A percentile compares a stretch with the other conserved stretches of the same genome.
Conservation (phyloP, 2,329 filamentous ascomycete genomes). For the Ploettnerulaceae sp. region DNA sequence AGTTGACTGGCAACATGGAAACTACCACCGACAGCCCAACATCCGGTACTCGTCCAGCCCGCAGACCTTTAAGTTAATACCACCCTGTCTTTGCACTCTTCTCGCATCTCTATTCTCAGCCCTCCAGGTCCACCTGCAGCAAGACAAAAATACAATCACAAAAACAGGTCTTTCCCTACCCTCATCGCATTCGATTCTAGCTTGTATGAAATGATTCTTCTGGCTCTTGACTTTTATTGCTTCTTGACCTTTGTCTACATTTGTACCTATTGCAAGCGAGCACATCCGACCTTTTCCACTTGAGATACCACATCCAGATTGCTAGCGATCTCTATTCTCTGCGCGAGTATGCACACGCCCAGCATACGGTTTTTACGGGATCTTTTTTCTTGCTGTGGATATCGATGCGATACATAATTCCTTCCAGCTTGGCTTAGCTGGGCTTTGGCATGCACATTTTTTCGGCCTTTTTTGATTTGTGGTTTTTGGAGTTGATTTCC, state of each 20-base stretch:
- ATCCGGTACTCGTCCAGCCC: slow-evolving; percentile 11
- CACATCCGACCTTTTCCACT: slow-evolving; percentile 10
- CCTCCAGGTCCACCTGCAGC: not conserved
- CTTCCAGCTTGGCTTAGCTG: too few relatives aligned
- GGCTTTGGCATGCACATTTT: too few relatives aligned
- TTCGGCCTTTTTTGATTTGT: too few relatives aligned
- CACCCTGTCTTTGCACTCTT: slow-evolving; percentile 1
- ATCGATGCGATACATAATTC: too few relatives aligned
- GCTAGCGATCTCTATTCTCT: slow-evolving; percentile 26
- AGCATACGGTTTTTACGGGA: too few relatives aligned
- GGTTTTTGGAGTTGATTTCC: too few relatives aligned
- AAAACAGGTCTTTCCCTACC: too few relatives aligned
- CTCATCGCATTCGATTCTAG: not conserved
- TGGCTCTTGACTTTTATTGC: slow-evolving; percentile 1
- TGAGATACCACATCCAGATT: slow-evolving; percentile 29
- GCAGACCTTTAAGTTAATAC: slow-evolving; percentile 9
- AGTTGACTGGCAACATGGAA: slow-evolving; percentile 84
- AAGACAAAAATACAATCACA: not conserved
- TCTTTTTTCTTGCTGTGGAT: too few relatives aligned
- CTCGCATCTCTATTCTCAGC: not conserved
- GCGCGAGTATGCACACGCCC: too few relatives aligned
- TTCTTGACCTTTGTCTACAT: not conserved
- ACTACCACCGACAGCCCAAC: slow-evolving; percentile 11
- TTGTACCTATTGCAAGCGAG: too few relatives aligned
- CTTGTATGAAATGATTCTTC: slow-evolving; percentile 5